A percentile compares a stretch with the other conserved stretches of the same genome.
Conservation (phyloP, 257 asterid species). For the Cynanchum wilfordii region DNA sequence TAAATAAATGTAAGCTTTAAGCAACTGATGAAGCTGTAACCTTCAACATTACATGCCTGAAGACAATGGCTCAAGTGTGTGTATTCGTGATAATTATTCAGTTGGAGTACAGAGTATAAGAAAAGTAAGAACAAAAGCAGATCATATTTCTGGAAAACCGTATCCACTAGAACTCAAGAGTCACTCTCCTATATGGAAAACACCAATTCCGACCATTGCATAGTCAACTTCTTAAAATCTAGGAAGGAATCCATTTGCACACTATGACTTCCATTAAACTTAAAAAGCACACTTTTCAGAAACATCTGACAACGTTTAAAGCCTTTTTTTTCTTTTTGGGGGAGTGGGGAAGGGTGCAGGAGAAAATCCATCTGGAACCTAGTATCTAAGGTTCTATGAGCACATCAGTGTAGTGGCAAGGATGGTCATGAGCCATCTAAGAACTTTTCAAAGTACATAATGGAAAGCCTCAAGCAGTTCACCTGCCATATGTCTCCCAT, state of each 20-base stretch:
- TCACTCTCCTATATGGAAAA: background rate
- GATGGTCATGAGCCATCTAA: background rate
- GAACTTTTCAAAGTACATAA: background rate
- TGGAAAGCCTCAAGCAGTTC: conserved; percentile 15
- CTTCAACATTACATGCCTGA: background rate
- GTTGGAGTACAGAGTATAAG: background rate
- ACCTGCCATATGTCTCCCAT: conserved; percentile 99
- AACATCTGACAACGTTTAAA: background rate
- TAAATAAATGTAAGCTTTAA: conserved; percentile 5
- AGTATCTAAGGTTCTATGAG: background rate
- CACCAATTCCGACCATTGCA: background rate
- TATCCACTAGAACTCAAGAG: background rate
- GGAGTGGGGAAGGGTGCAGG: background rate
- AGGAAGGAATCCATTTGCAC: background rate
- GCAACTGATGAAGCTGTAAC: background rate
- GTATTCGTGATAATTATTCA: background rate
- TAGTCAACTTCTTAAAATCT: background rate
- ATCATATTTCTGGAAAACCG: background rate
- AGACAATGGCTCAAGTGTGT: background rate
- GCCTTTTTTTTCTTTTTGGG: background rate
- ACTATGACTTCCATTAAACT: conserved; percentile 1
- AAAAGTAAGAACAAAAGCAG: background rate
- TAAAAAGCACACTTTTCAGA: background rate
- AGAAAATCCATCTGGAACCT: background rate
- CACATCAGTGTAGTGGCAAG: background rate